phyloP scores from a whole-genome alignment of 495 filamentous ascomycete genomes.

The Penicillium dipodomyicola region DNA sequence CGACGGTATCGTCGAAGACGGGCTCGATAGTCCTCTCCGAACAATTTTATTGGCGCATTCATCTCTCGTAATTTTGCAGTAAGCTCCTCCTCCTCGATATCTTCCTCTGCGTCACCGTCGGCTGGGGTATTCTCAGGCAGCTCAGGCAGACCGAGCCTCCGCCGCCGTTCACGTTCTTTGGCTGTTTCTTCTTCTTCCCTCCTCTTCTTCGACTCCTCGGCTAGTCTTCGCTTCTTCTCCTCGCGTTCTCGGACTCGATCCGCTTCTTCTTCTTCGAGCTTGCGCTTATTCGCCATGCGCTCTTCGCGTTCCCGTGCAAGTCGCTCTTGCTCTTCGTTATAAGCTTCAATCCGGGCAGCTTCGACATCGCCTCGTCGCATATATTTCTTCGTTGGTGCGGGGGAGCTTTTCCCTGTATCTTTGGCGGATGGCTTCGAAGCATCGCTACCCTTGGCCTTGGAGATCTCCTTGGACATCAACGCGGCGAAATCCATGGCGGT shows the following conservation, averaged over 20 bases:
- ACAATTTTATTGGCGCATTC: conserved; percentile 69
- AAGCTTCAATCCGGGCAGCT: conserved; percentile 74
- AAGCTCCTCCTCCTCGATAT: conserved; percentile 73
- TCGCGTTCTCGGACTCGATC: conserved; percentile 64
- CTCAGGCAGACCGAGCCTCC: conserved; percentile 67
- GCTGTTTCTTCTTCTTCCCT: conserved; percentile 68
- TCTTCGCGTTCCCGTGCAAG: conserved; percentile 66
- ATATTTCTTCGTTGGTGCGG: conserved; percentile 66
- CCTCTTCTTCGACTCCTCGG: conserved; percentile 68
- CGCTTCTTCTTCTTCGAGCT: conserved; percentile 84
- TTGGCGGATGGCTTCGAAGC: conserved; percentile 26
- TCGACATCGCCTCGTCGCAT: conserved; percentile 83
- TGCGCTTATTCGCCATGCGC: conserved; percentile 70
- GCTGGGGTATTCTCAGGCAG: conserved; percentile 48
- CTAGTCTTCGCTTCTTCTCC: conserved; percentile 74
- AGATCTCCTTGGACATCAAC: conserved; percentile 85
- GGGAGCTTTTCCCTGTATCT: conserved; percentile 21
- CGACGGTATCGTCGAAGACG: conserved; percentile 67
- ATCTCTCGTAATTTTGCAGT: conserved; percentile 63
- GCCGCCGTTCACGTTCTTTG: conserved; percentile 54
- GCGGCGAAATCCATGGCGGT: conserved; percentile 86
- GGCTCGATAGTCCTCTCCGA: conserved; percentile 76
- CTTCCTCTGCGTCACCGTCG: conserved; percentile 51
- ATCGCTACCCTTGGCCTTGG: conserved; percentile 61
- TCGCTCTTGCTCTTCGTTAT: conserved; percentile 72